Evolutionary conservation across 2,329 filamentous ascomycete genomes (phyloP).

Genomic region (Alternaria hordeiaustralica): DNA sequence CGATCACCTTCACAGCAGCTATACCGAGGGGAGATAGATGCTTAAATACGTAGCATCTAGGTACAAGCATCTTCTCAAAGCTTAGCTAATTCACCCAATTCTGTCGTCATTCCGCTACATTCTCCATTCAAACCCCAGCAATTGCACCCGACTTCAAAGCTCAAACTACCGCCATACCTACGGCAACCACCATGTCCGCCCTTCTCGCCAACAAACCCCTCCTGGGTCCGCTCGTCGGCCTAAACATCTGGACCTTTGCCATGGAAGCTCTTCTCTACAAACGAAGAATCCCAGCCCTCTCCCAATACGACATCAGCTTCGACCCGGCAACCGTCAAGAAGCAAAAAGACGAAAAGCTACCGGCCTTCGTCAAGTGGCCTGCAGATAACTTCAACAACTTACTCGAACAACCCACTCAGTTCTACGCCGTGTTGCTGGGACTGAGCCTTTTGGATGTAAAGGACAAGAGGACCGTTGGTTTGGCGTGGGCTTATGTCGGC

Average conservation of each 20-base stretch:
- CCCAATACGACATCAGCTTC: background rate
- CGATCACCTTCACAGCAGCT: background rate
- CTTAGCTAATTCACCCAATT: background rate
- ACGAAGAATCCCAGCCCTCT: background rate
- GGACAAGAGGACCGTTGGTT: background rate
- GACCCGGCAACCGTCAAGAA: background rate
- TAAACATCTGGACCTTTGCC: background rate
- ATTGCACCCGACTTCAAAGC: background rate
- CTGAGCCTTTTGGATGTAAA: background rate
- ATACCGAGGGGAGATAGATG: background rate
- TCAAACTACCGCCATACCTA: background rate
- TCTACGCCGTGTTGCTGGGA: background rate
- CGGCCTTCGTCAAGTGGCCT: background rate
- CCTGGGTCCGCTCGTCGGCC: background rate
- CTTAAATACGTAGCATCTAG: background rate
- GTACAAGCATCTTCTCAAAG: background rate
- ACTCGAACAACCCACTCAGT: background rate
- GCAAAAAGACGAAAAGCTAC: background rate
- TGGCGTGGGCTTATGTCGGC: background rate
- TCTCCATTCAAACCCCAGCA: background rate
- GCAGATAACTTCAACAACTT: background rate
- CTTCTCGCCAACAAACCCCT: background rate
- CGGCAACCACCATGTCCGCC: background rate
- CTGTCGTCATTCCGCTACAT: background rate
- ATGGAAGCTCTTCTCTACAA: background rate